phyloP scores from a whole-genome alignment of 1,139 yeast species.

The Keqinozyma sinolaborantium region DNA sequence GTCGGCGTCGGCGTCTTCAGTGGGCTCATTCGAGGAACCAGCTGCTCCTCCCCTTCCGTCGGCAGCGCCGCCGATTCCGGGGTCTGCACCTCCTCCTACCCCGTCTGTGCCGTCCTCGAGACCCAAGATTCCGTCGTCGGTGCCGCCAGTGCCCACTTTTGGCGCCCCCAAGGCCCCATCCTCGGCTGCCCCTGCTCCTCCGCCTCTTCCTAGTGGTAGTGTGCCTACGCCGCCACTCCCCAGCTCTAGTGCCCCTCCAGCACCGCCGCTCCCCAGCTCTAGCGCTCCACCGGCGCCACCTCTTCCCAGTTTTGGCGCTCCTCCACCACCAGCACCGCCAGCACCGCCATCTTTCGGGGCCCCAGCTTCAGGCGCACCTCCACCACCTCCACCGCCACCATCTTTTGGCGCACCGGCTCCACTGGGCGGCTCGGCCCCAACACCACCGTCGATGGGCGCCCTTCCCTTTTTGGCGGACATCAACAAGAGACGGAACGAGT shows the following conservation, averaged over 20 bases:
- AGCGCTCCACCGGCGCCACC: conserved; percentile 15
- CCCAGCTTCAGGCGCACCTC: conserved; percentile 6
- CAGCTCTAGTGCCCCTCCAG: conserved; percentile 6
- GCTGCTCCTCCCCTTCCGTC: conserved; percentile 9
- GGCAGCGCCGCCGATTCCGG: conserved; percentile 18
- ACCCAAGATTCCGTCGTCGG: conserved; percentile 4
- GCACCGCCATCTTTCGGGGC: conserved; percentile 11
- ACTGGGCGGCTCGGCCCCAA: conserved; percentile 11
- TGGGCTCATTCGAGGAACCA: conserved; percentile 15
- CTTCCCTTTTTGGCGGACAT: conserved; percentile 43
- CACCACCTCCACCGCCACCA: conserved; percentile 22
- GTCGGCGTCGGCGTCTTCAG: conserved; percentile 12
- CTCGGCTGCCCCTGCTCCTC: conserved; percentile 3
- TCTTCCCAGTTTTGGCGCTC: conserved; percentile 15
- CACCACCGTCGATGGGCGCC: conserved; percentile 19
- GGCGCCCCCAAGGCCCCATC: conserved; percentile 10
- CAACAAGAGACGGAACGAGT: conserved; percentile 36
- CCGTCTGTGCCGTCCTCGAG: conserved; percentile 7
- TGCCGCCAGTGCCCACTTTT: conserved; percentile 11
- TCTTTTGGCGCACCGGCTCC: conserved; percentile 9
- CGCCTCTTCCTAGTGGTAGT: conserved; percentile 4
- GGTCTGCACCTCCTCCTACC: conserved; percentile 9
- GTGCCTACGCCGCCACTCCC: conserved; percentile 10
- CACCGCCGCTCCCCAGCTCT: conserved; percentile 7
- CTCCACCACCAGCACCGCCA: conserved; percentile 13